These are phyloP conservation scores for Phaeosphaeria sp. DNA, from an alignment of 2,329 filamentous ascomycete species.

Conservation along the genomic window DNA sequence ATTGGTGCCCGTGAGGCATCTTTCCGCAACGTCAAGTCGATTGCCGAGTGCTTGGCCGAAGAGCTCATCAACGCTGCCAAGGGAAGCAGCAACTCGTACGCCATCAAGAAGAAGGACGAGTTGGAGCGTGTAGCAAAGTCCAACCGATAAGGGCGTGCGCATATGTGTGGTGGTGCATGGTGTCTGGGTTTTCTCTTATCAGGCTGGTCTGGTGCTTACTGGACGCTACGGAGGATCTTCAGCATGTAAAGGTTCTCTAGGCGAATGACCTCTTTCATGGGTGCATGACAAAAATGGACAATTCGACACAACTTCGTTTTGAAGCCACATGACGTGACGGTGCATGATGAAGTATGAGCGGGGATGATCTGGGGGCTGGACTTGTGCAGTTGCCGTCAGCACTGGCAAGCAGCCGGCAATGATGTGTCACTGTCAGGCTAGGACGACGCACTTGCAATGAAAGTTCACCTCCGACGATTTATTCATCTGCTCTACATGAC, in stretches of 20 bases:
- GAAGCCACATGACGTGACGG: slow-evolving; percentile 14
- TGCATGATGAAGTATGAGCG: slow-evolving; percentile 9
- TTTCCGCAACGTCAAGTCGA: slow-evolving; percentile 99
- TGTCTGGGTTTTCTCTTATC: slow-evolving; percentile 44
- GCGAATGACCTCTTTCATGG: slow-evolving; percentile 49
- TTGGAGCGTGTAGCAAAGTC: slow-evolving; percentile 99
- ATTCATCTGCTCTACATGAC: not conserved
- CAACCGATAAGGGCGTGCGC: slow-evolving; percentile 84
- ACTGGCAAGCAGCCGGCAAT: not conserved
- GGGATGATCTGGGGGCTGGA: not conserved
- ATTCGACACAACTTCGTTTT: slow-evolving; percentile 36
- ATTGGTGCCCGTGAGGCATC: slow-evolving; percentile 98
- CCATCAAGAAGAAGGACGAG: slow-evolving; percentile 99
- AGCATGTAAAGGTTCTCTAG: slow-evolving; percentile 48
- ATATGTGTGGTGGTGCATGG: slow-evolving; percentile 33
- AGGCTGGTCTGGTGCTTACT: slow-evolving; percentile 40
- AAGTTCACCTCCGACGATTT: not conserved
- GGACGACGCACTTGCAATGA: not conserved
- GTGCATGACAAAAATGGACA: slow-evolving; percentile 50
- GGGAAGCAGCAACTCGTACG: slow-evolving; percentile 99
- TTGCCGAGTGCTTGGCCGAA: slow-evolving; percentile 99
- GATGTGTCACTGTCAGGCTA: not conserved
- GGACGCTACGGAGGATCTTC: slow-evolving; percentile 42
- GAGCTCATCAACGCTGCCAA: slow-evolving; percentile 99
- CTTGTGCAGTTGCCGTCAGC: not conserved